Base-by-base conservation (phyloP, 352 stramenopile species). In the Globisporangium spinosum region DNA sequence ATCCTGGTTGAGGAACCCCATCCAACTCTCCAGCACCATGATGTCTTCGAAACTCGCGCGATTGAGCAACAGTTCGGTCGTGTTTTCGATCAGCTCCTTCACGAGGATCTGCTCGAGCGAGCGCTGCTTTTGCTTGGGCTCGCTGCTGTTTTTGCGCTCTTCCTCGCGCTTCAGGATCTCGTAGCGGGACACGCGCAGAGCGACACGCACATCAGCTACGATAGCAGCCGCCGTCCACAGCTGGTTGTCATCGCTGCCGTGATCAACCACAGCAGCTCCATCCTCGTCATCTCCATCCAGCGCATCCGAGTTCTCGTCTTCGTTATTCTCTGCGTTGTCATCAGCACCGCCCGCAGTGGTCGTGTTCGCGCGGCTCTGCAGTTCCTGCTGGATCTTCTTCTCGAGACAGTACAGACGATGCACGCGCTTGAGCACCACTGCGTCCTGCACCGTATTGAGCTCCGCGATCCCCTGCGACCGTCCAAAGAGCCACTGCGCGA, bases 41-140 rank as follows among this genome's bases (percentile, higher is more conserved):
- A 81, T 64, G 6, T 89, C 66, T 0, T 71, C 73, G 8, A 61
- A 71, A 0, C 57, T 72, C 5, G 78, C 78, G 62, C 80, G 76
- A 45, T 79, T 83, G 35, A 91, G 67, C 49, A 93, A 62, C 60
- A 93, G 60, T 51, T 93, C 85, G 17, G 85, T 93, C 51, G 81
- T 74, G 57, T 78, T 80, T 32, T 93, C 83, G 17, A 90, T 70
- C 40, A 93, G 68, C 62, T 93, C 83, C 3, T 71, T 68, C 57
- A 80, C 69, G 17, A 89, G 73, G 20, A 79, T 75, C 34, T 65
- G 64, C 61, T 87, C 72, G 22, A 90, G 35, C 38, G 71, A 76
- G n/a, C 45, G 35, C 47, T 72, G 73, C 5, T 15, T 62, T 55
- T 57, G 73, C 27, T 75, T 67, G 2, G 73, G 70, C 35, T 56